phyloP scores from a whole-genome alignment of 306 rosid genomes.

The Dalbergia cochinchinensis region DNA sequence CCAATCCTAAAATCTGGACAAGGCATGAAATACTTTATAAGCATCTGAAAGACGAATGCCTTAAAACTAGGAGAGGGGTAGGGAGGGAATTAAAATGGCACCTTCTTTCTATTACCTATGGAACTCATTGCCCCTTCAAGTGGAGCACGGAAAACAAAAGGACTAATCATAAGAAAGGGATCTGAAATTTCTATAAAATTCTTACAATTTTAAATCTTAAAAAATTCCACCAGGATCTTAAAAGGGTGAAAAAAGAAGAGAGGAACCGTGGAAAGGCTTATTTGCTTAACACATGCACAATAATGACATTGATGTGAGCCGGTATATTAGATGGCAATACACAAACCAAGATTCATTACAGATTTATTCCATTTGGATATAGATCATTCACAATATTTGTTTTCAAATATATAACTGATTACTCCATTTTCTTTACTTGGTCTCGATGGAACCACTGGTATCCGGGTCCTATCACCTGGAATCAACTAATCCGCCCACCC shows the following conservation, averaged over 20 bases:
- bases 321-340: neutral
- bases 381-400: neutral
- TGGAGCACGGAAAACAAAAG: slow-evolving; percentile 12
- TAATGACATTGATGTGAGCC: neutral
- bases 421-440: neutral
- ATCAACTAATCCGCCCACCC: no score
- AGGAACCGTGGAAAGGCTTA: neutral
- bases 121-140: slow-evolving; percentile 23
- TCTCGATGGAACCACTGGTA: no score
- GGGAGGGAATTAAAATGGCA: neutral
- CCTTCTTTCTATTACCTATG: slow-evolving; percentile 11
- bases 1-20: slow-evolving; percentile 47
- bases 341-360: slow-evolving; percentile 7
- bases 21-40: slow-evolving; percentile 35
- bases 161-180: neutral
- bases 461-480: no score
- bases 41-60: slow-evolving; percentile 25
- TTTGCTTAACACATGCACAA: slow-evolving; percentile 11
- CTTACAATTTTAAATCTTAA: slow-evolving; percentile 16
- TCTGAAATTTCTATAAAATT: neutral
- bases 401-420: neutral
- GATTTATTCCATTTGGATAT: slow-evolving; percentile 28
- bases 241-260: neutral
- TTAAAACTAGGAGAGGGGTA: neutral
- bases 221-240: slow-evolving; percentile 3